Base-by-base conservation (phyloP, 495 filamentous ascomycete species). In the Barbatosphaeria neglecta region DNA sequence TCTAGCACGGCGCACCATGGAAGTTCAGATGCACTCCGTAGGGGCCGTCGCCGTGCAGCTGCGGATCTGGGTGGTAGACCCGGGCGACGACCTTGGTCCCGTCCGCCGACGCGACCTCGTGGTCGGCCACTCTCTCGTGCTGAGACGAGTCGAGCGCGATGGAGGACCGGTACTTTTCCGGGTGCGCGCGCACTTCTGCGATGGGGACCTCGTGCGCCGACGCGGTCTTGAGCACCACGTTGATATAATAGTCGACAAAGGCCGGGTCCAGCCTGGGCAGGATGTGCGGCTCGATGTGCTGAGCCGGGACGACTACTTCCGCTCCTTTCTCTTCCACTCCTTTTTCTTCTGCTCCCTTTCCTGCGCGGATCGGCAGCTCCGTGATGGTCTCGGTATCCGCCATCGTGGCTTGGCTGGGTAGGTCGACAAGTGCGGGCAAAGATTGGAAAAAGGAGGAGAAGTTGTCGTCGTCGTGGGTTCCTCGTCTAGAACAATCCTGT, bases 1-100 rank as follows among this genome's bases (percentile, higher is more conserved):
- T 37, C 1, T 4, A 20, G 24, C 45, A 61, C 48, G n/a, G n/a
- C 49, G 48, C 54, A 52, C 72, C 72, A 40, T 75, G 70, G 27
- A 66, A 73, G 39, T 75, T 72, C 13, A 75, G 44, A 43, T 75
- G 70, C 0, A 70, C 61, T 2, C 67, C 63, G 48, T 69, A 72
- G 7, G 70, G 70, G 0, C 69, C 70, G 0, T 59, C 45, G 1
- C 68, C 48, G 48, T 55, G 45, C 25, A 44, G 56, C 7, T 46
- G 50, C 13, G 63, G 63, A 23, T 70, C 60, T 2, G 72, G 70
- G 39, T 71, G 61, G 27, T 75, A 75, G 0, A 70, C 62, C 10
- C 66, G 60, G 9, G 69, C 61, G 10, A 63, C 52, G 39, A 75
- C 57, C 44, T 43, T 47, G n/a, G 59, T 50, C 16, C 65, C 67